phyloP scores from a whole-genome alignment of 164 flowering plant species.

The Santalum album region DNA sequence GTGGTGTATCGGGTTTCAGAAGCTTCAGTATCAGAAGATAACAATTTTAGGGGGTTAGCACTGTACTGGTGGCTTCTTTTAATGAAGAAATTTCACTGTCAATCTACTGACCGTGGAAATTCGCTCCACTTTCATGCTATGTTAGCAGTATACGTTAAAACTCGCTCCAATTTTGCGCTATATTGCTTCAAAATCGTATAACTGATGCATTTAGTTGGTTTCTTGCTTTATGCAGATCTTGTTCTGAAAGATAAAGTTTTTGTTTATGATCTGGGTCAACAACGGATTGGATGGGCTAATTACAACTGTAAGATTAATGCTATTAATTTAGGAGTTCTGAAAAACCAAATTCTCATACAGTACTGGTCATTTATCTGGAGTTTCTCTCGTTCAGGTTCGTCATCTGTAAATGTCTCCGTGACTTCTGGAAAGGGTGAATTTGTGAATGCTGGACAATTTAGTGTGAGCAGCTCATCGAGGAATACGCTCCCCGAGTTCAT shows the following conservation, averaged over 20 bases:
- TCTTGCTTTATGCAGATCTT: constrained; percentile 37
- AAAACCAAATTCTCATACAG: too few species aligned
- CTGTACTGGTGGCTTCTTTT: neutral
- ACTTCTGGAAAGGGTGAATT: constrained; percentile 36
- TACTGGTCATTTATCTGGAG: neutral
- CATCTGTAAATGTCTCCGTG: constrained; percentile 49
- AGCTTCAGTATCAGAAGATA: neutral
- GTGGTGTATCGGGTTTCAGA: constrained; percentile 6
- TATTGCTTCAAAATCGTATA: too few species aligned
- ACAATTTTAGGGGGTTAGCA: constrained; percentile 4
- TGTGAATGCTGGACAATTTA: constrained; percentile 41
- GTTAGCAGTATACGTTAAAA: too few species aligned
- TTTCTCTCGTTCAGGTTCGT: constrained; percentile 32
- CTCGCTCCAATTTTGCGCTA: neutral
- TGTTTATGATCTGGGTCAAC: constrained; percentile 55
- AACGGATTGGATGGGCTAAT: constrained; percentile 58
- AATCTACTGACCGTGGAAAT: neutral
- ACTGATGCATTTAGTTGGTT: neutral
- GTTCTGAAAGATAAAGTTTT: constrained; percentile 59
- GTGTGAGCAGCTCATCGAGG: constrained; percentile 33
- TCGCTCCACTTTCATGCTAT: neutral
- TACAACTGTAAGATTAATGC: constrained; percentile 44
- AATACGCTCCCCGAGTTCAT: constrained; percentile 14
- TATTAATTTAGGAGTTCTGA: neutral
- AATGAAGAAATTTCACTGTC: too few species aligned